phyloP scores from a whole-genome alignment of 257 asterid species.

The Solanum commersonii region DNA sequence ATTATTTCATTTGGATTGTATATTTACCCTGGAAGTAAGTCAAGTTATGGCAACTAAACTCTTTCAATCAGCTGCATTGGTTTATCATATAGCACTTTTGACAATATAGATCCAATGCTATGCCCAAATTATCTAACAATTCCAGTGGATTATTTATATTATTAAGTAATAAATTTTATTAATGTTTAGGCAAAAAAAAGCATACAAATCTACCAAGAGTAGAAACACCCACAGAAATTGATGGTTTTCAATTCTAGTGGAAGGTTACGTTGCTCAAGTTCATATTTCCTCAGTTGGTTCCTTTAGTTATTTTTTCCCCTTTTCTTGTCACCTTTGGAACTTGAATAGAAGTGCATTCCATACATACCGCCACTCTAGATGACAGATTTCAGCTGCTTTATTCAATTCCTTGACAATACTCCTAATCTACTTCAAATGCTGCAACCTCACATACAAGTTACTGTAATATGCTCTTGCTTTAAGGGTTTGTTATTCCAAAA shows the following conservation, averaged over 20 bases:
- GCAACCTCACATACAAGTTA: background rate
- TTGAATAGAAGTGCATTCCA: background rate
- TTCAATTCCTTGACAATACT: background rate
- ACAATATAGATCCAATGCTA: background rate
- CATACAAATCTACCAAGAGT: background rate
- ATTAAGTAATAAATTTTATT: background rate
- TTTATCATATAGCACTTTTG: background rate
- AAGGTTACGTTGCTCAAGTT: background rate
- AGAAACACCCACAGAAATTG: background rate
- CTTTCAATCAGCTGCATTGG: background rate
- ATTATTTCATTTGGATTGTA: background rate
- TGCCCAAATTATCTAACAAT: background rate
- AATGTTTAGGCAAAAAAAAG: background rate
- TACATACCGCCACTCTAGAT: background rate
- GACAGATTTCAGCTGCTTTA: background rate
- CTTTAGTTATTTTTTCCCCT: background rate
- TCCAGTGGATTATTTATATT: background rate
- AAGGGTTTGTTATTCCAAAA: background rate
- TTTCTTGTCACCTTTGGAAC: background rate
- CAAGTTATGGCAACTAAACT: background rate
- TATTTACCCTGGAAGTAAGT: background rate
- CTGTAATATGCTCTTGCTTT: background rate
- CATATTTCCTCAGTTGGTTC: background rate
- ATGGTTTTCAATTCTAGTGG: background rate
- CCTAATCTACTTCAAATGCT: background rate